Base-by-base conservation (phyloP, 805 yeast species). In the Sugiyamaella smithiae region DNA sequence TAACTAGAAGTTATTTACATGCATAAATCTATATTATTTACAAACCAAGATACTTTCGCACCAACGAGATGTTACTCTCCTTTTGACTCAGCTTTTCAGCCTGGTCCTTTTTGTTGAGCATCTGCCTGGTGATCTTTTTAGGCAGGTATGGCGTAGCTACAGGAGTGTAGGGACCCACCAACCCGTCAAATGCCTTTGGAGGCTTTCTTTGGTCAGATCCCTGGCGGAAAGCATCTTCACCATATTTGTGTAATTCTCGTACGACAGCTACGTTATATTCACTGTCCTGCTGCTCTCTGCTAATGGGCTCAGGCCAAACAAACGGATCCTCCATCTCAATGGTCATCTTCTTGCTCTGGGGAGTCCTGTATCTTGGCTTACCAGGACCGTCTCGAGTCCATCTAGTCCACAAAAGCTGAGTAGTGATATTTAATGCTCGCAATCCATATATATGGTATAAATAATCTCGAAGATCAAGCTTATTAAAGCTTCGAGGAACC, bases 311-410 rank as follows among this genome's bases (percentile, higher is more conserved):
- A 3, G 99, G 99, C 97, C 97, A 93, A 41, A 93, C 76, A 64
- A 93, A 93, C 20, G 99, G 99, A 57, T 91, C 88, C 50, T 81
- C 82, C 91, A 93, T 85, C 59, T 90, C 98, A 45, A 93, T 85
- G 19, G 97, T 91, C 98, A 93, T 93, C 69, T 89, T 90, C 73
- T 93, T 93, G 56, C 80, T 77, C 69, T 88, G 96, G 1, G 90
- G 82, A 5, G 75, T 72, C 68, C 96, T 79, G 70, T 76, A 80
- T 64, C 97, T 81, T 14, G 88, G 84, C 51, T 77, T 68, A 40
- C 75, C 73, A 14, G 75, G 74, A 57, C 74, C 74, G 46, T 82
- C 82, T 62, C 90, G 75, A 3, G 71, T 68, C 69, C 78, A 88
- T 57, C 72, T 79, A 1, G 85, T 85, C 57, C 87, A 95, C 58